Base-by-base conservation (phyloP, 768 basidiomycete genomes). In the Kwoniella sp. region DNA sequence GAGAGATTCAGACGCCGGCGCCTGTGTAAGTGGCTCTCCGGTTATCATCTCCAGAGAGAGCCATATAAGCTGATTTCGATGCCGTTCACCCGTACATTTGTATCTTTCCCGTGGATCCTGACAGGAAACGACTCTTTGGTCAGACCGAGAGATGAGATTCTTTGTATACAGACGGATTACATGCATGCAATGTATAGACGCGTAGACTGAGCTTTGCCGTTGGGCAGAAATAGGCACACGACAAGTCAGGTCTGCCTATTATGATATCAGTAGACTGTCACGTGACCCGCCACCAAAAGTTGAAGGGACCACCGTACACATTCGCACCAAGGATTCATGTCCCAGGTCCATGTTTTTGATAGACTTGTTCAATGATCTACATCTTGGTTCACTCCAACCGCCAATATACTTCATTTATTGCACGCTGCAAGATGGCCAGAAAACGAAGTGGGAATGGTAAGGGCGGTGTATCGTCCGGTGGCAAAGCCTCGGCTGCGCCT, bases 1-100 rank as follows among this genome's bases (percentile, higher is more conserved):
- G 65, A 17, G 71, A 72, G 37, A 63, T 77, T 15, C 64, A 65
- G 29, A 77, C 75, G 9, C 75, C 75, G 0, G 55, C 54, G 30
- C n/a, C 72, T 9, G 62, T 77, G 75, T 77, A 50, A 70, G 75
- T 72, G 21, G 22, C 8, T 46, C 30, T 29, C 47, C 27, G 26
- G 29, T 44, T 36, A 24, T 51, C 9, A 1, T 21, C 49, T 33
- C 33, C 7, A 33, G 33, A 13, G 33, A 13, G n/a, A n/a, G 24
- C 19, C 24, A 29, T 29, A 17, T 22, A n/a, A 37, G 59, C 51
- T 44, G 17, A 44, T 44, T 3, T 3, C 17, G n/a, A n/a, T n/a
- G n/a, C n/a, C n/a, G n/a, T n/a, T n/a, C 17, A 9, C 40, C 8
- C 40, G 40, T 44, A 4, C 17, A 4, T 44, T 9, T 19, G 8